Evolutionary conservation across 2,329 filamentous ascomycete species (phyloP).

Genomic region (Aspergillus sp.): DNA sequence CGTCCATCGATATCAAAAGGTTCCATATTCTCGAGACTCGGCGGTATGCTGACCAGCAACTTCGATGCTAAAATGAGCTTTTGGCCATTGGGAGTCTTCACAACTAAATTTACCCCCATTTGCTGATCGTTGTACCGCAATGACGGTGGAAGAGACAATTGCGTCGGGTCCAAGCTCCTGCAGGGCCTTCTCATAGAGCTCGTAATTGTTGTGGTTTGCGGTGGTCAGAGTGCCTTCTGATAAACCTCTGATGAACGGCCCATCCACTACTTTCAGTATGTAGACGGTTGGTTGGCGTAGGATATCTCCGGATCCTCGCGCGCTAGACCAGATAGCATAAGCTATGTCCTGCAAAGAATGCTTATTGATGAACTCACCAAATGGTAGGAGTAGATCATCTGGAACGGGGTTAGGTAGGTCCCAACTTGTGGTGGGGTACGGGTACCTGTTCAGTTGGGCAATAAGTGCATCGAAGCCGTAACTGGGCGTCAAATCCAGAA

Average conservation of each 20-base stretch:
- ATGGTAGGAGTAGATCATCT: background rate
- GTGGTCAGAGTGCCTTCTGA: background rate
- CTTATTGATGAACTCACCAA: background rate
- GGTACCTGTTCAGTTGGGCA: background rate
- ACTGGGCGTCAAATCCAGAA: background rate
- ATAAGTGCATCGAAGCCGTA: background rate
- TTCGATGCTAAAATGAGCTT: background rate
- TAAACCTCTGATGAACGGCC: background rate
- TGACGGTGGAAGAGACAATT: background rate
- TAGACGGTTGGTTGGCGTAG: background rate
- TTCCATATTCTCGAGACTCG: background rate
- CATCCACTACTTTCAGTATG: background rate
- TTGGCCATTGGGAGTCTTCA: background rate
- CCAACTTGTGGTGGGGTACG: background rate
- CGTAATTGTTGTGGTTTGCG: background rate
- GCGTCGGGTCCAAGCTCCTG: background rate
- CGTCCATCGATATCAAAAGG: background rate
- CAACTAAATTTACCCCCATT: background rate
- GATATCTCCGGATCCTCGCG: background rate
- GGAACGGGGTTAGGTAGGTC: background rate
- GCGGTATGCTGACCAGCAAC: background rate
- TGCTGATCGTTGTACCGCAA: background rate
- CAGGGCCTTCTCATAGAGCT: background rate
- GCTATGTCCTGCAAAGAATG: background rate
- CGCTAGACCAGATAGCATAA: background rate